Evolutionary conservation across 371 early-diverging fungal species (phyloP).

Genomic region (Mortierella sp.): DNA sequence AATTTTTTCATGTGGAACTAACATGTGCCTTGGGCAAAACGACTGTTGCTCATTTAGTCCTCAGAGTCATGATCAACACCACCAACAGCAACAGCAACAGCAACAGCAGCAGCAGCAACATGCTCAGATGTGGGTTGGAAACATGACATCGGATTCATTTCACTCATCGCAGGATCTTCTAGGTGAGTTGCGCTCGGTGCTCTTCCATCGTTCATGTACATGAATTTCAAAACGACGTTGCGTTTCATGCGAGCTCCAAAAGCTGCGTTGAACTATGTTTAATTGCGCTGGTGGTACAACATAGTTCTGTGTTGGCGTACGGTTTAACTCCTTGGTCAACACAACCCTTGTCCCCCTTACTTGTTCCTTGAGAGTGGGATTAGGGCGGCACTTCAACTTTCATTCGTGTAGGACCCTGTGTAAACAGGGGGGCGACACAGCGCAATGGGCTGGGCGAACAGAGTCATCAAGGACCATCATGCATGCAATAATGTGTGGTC

Average conservation of each 20-base stretch:
- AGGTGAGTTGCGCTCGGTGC: conserved; percentile 18
- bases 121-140: conserved; percentile 24
- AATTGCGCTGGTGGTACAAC: too few species aligned
- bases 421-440: too few species aligned
- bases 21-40: not conserved
- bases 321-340: too few species aligned
- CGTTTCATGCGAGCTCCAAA: not conserved
- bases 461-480: too few species aligned
- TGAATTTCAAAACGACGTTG: not conserved
- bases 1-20: not conserved
- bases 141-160: conserved; percentile 24
- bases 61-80: conserved; percentile 9
- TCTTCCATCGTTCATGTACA: not conserved
- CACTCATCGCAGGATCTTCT: conserved; percentile 24
- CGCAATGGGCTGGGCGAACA: too few species aligned
- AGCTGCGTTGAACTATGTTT: too few species aligned
- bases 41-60: not conserved
- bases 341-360: not conserved
- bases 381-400: too few species aligned
- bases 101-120: conserved; percentile 13
- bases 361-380: not conserved
- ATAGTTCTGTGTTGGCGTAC: too few species aligned
- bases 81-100: conserved; percentile 14
- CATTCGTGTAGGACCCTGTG: too few species aligned
- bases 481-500: too few species aligned